A percentile compares a stretch with the other conserved stretches of the same genome.
phyloP scores from a whole-genome alignment of 257 asterid species.

The Thymus mandschuricus region DNA sequence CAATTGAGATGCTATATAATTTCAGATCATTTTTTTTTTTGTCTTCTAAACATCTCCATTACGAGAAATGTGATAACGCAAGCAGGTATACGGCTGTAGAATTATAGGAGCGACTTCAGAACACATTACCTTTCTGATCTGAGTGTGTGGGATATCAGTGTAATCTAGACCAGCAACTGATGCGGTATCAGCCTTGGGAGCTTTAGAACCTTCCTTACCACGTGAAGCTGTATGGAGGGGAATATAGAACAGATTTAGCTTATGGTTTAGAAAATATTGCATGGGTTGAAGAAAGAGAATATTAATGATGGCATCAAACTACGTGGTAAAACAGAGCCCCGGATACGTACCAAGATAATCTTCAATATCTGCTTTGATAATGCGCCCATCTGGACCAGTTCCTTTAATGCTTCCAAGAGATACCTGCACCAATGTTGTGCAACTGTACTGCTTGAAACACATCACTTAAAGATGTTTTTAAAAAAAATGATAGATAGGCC shows the following conservation, averaged over 20 bases:
- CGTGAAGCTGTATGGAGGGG: constrained; percentile 63
- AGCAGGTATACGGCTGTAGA: constrained; percentile 17
- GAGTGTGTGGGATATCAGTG: constrained; percentile 80
- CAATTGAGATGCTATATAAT: constrained; percentile 22
- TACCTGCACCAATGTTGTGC: constrained; percentile 54
- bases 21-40: not conserved
- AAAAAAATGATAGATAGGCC: constrained; percentile 5
- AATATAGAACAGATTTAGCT: constrained; percentile 34
- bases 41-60: not conserved
- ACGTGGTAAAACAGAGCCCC: constrained; percentile 2
- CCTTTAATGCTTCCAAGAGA: constrained; percentile 81
- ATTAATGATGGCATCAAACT: constrained; percentile 14
- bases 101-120: not conserved
- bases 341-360: constrained; percentile 79
- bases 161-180: constrained; percentile 60
- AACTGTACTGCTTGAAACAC: not conserved
- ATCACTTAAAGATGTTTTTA: constrained; percentile 16
- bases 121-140: constrained; percentile 85
- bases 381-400: constrained; percentile 95
- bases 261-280: constrained; percentile 13
- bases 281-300: constrained; percentile 2
- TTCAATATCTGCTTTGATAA: constrained; percentile 95
- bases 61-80: constrained; percentile 10
- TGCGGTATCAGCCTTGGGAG: constrained; percentile 57
- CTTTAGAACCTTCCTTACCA: constrained; percentile 65